phyloP scores from a whole-genome alignment of 306 rosid genomes.

The Comarum palustre region DNA sequence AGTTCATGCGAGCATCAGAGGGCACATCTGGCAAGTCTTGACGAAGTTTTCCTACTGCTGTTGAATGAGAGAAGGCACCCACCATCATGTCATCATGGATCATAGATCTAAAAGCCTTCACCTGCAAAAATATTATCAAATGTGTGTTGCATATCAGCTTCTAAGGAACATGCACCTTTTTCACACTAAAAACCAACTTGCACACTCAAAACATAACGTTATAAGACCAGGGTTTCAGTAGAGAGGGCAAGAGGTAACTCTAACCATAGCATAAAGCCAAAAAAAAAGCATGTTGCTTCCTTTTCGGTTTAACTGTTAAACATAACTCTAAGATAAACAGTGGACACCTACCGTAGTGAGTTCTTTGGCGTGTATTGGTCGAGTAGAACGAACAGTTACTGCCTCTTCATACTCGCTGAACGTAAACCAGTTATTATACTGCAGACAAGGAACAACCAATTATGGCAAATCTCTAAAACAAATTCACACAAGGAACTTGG shows the following conservation, averaged over 20 bases:
- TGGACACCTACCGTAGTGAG: conserved; percentile 65
- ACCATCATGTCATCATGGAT: conserved; percentile 88
- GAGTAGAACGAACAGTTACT: conserved; percentile 70
- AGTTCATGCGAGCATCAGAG: conserved; percentile 60
- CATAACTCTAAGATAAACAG: conserved; percentile 6
- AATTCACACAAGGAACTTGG: conserved; percentile 1
- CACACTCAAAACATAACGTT: neutral
- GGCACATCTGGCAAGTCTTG: conserved; percentile 92
- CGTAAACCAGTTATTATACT: conserved; percentile 96
- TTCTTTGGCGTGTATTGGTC: conserved; percentile 83
- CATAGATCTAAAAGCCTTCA: conserved; percentile 92
- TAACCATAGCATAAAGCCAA: neutral
- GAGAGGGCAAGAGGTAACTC: neutral
- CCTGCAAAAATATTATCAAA: conserved; percentile 52
- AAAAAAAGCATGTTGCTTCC: neutral
- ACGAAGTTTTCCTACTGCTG: conserved; percentile 93
- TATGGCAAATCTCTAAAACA: neutral
- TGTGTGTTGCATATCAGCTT: neutral
- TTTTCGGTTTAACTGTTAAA: neutral
- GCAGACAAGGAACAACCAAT: conserved; percentile 35
- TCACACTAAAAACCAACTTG: neutral
- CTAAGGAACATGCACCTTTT: neutral
- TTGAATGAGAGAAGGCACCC: conserved; percentile 95
- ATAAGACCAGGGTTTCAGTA: neutral
- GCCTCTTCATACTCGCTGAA: conserved; percentile 91